phyloP scores from a whole-genome alignment of 2,329 filamentous ascomycete species.

The Sclerotinia trifoliorum region DNA sequence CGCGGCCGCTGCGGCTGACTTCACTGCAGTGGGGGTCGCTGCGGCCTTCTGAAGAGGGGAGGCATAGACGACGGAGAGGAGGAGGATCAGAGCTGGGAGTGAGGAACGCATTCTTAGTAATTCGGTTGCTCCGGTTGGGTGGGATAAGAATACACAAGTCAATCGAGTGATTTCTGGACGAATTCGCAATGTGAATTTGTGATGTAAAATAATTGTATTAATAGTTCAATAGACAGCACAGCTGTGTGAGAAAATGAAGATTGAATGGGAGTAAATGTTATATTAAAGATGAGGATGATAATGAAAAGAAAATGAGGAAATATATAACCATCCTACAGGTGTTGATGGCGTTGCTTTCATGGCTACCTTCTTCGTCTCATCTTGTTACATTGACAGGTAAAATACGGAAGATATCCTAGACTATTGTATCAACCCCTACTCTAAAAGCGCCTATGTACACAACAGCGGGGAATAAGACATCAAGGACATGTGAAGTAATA shows the following conservation, averaged over 20 bases:
- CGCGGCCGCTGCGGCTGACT: not conserved
- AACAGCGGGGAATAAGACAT: slow-evolving; percentile 11
- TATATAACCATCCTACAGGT: slow-evolving; percentile 28
- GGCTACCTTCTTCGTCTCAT: not conserved
- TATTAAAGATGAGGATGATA: slow-evolving; percentile 6
- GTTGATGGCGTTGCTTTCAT: not conserved
- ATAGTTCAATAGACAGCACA: slow-evolving; percentile 34
- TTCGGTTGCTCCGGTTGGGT: slow-evolving; percentile 16
- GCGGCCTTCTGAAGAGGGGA: slow-evolving; percentile 34
- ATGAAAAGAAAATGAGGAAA: slow-evolving; percentile 31
- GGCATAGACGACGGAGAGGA: slow-evolving; percentile 36
- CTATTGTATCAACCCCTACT: not conserved
- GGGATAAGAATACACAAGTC: not conserved
- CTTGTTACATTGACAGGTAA: not conserved
- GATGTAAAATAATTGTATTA: slow-evolving; percentile 31
- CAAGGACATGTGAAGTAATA: not conserved
- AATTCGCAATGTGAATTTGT: slow-evolving; percentile 23
- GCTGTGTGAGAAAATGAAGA: slow-evolving; percentile 33
- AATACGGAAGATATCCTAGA: not conserved
- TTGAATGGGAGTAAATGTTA: slow-evolving; percentile 18
- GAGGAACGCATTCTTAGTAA: slow-evolving; percentile 41
- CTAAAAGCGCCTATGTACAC: not conserved
- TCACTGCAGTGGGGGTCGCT: slow-evolving; percentile 22
- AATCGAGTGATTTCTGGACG: not conserved
- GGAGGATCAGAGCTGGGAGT: slow-evolving; percentile 34